Base-by-base conservation (phyloP, 768 basidiomycete species). In the Xerocomus brunneocitrinus region DNA sequence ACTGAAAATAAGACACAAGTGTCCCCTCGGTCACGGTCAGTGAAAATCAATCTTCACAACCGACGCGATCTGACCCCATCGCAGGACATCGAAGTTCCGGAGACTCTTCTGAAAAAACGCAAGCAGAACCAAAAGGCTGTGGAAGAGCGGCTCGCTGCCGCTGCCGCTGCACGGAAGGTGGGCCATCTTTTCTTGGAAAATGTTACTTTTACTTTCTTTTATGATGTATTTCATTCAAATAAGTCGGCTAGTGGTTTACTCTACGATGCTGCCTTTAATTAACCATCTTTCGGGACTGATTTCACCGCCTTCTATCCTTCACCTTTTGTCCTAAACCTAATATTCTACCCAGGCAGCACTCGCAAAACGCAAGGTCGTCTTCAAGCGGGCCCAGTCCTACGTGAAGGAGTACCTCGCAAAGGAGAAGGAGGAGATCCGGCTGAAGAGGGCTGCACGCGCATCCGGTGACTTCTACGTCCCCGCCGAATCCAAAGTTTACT, bases 91-190 rank as follows among this genome's bases (percentile, higher is more conserved):
- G 89, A 95, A 84, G 95, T 95, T 77, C 95, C 95, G 73, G 95
- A 97, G 87, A 98, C 95, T 70, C 86, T 98, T 79, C 91, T 98
- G 79, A 98, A 97, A 84, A 98, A 95, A 81, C 87, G 95, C 78
- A 94, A 95, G 79, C 89, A 93, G 78, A 95, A 86, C 68, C 92
- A 95, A 80, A 95, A 95, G 80, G 89, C 87, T 59, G 82, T 92
- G 67, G 93, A 95, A 79, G 93, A 95, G 69, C 91, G 90, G 65
- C 79, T 95, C 61, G 84, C 79, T 61, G 89, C 89, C 56, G 91
- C 89, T 24, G 71, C 76, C 39, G 87, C 86, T 62, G 92, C 93
- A 60, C 87, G 89, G 70, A 95, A 95, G 87, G 94, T 95, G 70
- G 71, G 85, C 60, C 52, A 40, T 14, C 5, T n/a, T 36, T 38